phyloP scores from a whole-genome alignment of 805 yeast species.

The Metschnikowia colocasiae region DNA sequence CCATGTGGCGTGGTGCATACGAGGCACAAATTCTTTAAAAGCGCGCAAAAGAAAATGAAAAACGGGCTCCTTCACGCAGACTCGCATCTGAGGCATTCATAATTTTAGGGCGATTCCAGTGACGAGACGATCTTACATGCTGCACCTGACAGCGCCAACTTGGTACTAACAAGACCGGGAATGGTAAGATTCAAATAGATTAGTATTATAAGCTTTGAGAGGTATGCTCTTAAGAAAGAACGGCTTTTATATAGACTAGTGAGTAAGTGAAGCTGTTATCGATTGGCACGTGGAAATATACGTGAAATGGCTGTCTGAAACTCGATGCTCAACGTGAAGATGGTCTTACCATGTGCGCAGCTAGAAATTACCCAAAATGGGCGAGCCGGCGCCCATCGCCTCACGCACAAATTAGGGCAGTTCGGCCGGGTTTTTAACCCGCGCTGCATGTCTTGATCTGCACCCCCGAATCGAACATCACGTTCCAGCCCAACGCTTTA shows the following conservation, averaged over 20 bases:
- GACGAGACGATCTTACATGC: slow-evolving; percentile 1
- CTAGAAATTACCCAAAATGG: neutral
- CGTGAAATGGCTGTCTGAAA: neutral
- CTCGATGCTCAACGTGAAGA: neutral
- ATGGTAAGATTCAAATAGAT: too few species aligned
- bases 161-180: too few species aligned
- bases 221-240: too few species aligned
- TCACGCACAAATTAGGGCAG: neutral
- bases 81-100: neutral
- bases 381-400: slow-evolving; percentile 1
- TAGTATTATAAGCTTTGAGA: too few species aligned
- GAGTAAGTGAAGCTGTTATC: too few species aligned
- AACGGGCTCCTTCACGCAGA: neutral
- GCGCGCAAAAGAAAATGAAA: neutral
- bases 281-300: too few species aligned
- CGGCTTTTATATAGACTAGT: too few species aligned
- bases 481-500: neutral
- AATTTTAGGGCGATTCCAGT: neutral
- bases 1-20: neutral
- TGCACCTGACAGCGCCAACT: neutral
- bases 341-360: neutral
- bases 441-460: neutral
- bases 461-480: neutral
- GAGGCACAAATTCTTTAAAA: neutral
- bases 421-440: neutral